Percentiles rank a stretch among this genome's conserved stretches.
These are phyloP conservation scores for Paragyromitra xinjiangensis DNA, from an alignment of 495 filamentous ascomycete species.

Conservation along the genomic window DNA sequence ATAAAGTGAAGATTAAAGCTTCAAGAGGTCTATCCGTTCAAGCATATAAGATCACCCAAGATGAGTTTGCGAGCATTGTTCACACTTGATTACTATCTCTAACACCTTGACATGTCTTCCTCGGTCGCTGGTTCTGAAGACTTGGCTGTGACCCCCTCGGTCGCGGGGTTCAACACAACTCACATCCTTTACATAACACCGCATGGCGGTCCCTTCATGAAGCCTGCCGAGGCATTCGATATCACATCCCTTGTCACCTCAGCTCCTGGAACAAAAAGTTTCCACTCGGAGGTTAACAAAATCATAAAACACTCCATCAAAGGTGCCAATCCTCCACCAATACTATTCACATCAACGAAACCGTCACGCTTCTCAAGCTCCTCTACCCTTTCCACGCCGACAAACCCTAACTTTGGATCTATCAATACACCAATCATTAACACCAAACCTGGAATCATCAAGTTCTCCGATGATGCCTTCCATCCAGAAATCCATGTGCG, in stretches of 20 bases:
- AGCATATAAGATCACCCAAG: background rate
- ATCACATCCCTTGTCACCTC: conserved; percentile 18
- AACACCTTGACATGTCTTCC: background rate
- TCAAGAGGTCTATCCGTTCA: background rate
- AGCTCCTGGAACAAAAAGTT: background rate
- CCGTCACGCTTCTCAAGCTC: conserved; percentile 10
- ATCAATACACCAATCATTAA: background rate
- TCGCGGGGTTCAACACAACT: conserved; percentile 2
- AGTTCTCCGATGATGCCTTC: conserved; percentile 9
- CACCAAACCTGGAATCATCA: background rate
- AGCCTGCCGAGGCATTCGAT: conserved; percentile 21
- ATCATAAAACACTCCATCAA: conserved; percentile 10
- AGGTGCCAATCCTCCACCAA: background rate
- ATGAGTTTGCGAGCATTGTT: background rate
- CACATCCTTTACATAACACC: conserved; percentile 32
- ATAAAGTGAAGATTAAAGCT: background rate
- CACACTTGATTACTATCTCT: background rate
- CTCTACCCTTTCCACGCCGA: conserved; percentile 25
- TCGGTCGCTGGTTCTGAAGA: background rate
- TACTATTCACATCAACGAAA: conserved; percentile 26
- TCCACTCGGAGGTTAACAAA: conserved; percentile 2
- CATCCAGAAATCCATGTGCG: conserved; percentile 27
- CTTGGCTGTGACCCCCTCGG: background rate
- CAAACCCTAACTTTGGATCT: background rate
- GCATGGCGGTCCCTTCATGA: conserved; percentile 25